These are phyloP conservation scores for Lecanoromycetidae sp. DNA, from an alignment of 2,329 filamentous ascomycete genomes.

Conservation along the genomic window DNA sequence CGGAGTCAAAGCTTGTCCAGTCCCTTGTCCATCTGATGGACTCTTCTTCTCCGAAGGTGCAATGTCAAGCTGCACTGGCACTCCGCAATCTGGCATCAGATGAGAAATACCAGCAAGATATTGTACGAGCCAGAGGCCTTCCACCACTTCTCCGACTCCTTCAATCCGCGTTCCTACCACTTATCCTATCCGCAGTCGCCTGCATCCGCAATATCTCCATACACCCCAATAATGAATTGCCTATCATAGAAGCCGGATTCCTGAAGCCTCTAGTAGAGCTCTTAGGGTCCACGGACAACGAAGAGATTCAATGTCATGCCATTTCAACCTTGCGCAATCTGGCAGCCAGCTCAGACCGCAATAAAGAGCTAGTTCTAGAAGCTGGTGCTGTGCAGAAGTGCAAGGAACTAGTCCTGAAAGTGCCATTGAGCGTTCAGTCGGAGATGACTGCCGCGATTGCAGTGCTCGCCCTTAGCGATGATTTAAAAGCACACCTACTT, in stretches of 20 bases:
- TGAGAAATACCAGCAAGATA: slow-evolving; percentile 97
- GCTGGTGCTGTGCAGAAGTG: slow-evolving; percentile 96
- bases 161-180: slow-evolving; percentile 86
- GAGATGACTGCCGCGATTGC: slow-evolving; percentile 99
- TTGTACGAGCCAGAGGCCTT: slow-evolving; percentile 79
- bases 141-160: slow-evolving; percentile 75
- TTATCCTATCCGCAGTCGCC: slow-evolving; percentile 91
- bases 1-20: slow-evolving; percentile 81
- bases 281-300: slow-evolving; percentile 88
- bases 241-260: slow-evolving; percentile 96
- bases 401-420: slow-evolving; percentile 88
- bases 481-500: slow-evolving; percentile 81
- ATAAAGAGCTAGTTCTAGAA: slow-evolving; percentile 94
- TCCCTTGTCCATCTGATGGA: slow-evolving; percentile 95
- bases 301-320: slow-evolving; percentile 97
- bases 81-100: slow-evolving; percentile 92
- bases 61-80: slow-evolving; percentile 90
- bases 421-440: slow-evolving; percentile 87
- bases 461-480: slow-evolving; percentile 86
- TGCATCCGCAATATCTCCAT: slow-evolving; percentile 99
- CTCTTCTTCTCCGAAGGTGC: slow-evolving; percentile 90
- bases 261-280: slow-evolving; percentile 86
- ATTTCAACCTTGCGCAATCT: slow-evolving; percentile 94
- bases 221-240: slow-evolving; percentile 92
- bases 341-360: slow-evolving; percentile 90